Conservation (phyloP, 768 basidiomycete species). For the Serpula lacrymans region DNA sequence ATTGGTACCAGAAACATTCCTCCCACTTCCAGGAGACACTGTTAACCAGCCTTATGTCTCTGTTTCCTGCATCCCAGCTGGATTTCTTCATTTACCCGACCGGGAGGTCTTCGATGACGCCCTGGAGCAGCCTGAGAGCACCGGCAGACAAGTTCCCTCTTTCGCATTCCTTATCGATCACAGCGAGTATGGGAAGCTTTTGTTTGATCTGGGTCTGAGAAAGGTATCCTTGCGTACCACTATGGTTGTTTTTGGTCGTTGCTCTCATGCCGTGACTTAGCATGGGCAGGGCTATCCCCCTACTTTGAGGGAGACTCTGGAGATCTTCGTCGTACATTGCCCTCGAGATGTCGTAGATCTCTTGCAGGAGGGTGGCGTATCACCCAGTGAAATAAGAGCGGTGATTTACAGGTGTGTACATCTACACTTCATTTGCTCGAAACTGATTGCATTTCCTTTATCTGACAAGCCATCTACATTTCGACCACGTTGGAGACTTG, state of each 20-base stretch:
- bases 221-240: constrained; percentile 5
- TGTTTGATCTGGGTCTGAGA: constrained; percentile 7
- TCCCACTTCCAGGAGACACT: constrained; percentile 1
- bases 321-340: constrained; percentile 1
- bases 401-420: constrained; percentile 5
- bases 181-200: constrained; percentile 3
- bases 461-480: constrained; percentile 7
- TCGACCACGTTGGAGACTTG: constrained; percentile 9
- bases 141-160: constrained; percentile 1
- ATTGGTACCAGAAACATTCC: too few species aligned
- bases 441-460: too few species aligned
- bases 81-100: constrained; percentile 1
- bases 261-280: not conserved
- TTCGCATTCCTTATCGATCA: constrained; percentile 7
- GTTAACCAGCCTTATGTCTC: not conserved
- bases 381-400: constrained; percentile 2
- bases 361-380: not conserved
- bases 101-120: constrained; percentile 5
- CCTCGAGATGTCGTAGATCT: constrained; percentile 4
- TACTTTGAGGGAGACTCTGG: not conserved
- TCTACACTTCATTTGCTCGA: not conserved
- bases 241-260: not conserved
- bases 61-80: constrained; percentile 3
- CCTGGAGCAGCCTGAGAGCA: not conserved
- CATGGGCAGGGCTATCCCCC: constrained; percentile 6